Conservation (phyloP, 192 early-diverging fungal genomes). For the Coemansia sp. region DNA sequence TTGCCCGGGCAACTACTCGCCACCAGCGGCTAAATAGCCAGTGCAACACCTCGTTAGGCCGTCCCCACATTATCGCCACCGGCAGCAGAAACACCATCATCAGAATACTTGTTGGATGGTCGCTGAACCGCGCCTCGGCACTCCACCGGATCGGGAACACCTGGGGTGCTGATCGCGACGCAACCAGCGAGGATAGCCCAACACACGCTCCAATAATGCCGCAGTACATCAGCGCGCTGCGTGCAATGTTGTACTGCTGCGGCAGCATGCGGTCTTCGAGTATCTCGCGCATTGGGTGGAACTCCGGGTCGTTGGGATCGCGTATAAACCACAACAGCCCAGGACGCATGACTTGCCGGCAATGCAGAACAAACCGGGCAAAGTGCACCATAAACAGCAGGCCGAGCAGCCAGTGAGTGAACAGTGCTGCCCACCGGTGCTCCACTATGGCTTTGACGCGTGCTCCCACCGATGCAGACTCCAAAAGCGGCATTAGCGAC, state of each 20-base stretch:
- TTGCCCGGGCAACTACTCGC: constrained; percentile 56
- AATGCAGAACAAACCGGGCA: constrained; percentile 78
- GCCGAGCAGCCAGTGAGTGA: constrained; percentile 90
- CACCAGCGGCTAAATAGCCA: constrained; percentile 70
- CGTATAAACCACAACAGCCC: constrained; percentile 99
- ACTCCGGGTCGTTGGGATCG: constrained; percentile 93
- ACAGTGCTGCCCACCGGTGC: constrained; percentile 22
- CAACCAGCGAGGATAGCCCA: constrained; percentile 51
- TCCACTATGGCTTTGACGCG: constrained; percentile 39
- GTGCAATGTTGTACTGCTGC: constrained; percentile 80
- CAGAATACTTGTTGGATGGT: constrained; percentile 69
- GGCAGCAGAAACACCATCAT: constrained; percentile 76
- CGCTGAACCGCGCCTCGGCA: constrained; percentile 38
- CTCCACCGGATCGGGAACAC: constrained; percentile 35
- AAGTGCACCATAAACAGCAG: constrained; percentile 94
- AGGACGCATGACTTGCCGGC: constrained; percentile 79
- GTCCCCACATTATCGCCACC: constrained; percentile 56
- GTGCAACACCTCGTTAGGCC: constrained; percentile 61
- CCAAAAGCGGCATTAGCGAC: constrained; percentile 75
- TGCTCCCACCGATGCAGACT: constrained; percentile 56
- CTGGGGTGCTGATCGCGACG: constrained; percentile 10
- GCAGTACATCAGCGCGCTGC: constrained; percentile 83
- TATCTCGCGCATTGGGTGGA: constrained; percentile 93
- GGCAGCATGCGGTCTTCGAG: constrained; percentile 69
- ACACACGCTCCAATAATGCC: constrained; percentile 72